Base-by-base conservation (phyloP, 2,329 filamentous ascomycete genomes). In the Aspergillus luchuensis region DNA sequence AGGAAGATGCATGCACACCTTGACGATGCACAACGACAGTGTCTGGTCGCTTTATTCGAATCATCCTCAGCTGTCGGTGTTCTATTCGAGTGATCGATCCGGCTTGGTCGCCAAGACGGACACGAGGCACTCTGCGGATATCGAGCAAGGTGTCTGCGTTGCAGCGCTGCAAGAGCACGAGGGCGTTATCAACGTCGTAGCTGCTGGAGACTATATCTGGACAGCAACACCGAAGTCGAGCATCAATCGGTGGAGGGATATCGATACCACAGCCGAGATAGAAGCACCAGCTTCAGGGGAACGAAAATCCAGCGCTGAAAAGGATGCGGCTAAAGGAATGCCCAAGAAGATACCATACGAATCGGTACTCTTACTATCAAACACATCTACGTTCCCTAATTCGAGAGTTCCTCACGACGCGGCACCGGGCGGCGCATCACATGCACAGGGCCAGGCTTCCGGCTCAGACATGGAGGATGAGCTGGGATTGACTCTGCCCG, bases 1-100 rank as follows among this genome's bases (percentile, higher is more conserved):
- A 21, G 95, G 95, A 58, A 86, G 95, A 68, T 99, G 95, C 82
- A 94, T 98, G 89, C 92, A 97, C 77, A 99, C 95, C 0, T 85
- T 99, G 69, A 97, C 93, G 57, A 99, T 99, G 95, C 95, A 99
- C 79, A 96, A 96, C 72, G 92, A 97, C 72, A 97, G 93, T 73
- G 91, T 99, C 21, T 99, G 95, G 95, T 96, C 92, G 1, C 82
- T 99, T 21, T 96, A 90, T 76, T 97, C 95, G 0, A 89, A 94
- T 57, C 87, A 96, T 69, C 92, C 93, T 0, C 85, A 90, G 60
- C 84, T 99, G 4, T 89, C 89, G 8, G 86, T 97, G 30, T 98
- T 99, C 76, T 98, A 98, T 79, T 98, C 94, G 58, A 91, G 90
- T 68, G 95, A 99, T 77, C 89, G 94, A 55, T 93, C 92, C 1